Percentiles rank a stretch among this genome's conserved stretches.
phyloP scores from a whole-genome alignment of 345 rosid genomes.

The Salix arbutifolia region DNA sequence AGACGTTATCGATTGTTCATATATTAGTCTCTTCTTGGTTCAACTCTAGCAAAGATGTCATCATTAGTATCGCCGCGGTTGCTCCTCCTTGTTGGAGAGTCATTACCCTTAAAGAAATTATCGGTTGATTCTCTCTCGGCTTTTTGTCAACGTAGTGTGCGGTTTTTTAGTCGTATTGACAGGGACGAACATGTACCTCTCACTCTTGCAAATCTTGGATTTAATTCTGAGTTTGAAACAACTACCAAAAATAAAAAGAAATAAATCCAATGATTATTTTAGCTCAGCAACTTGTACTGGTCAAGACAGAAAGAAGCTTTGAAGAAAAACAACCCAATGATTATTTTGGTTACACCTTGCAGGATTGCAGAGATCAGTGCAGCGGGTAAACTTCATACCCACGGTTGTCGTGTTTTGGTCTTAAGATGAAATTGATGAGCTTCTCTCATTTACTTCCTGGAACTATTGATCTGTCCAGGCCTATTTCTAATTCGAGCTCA shows the following conservation, averaged over 20 bases:
- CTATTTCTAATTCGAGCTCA: slow-evolving; percentile 35
- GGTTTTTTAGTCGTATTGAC: slow-evolving; percentile 41
- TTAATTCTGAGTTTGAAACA: slow-evolving; percentile 31
- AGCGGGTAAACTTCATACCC: slow-evolving; percentile 88
- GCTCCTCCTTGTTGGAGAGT: slow-evolving; percentile 57
- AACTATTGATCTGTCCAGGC: slow-evolving; percentile 41
- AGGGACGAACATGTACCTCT: slow-evolving; percentile 44
- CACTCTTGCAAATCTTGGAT: slow-evolving; percentile 60
- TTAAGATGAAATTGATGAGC: slow-evolving; percentile 88
- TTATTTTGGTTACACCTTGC: slow-evolving; percentile 93
- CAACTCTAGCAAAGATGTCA: slow-evolving; percentile 36
- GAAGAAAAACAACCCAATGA: slow-evolving; percentile 83
- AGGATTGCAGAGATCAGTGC: slow-evolving; percentile 91
- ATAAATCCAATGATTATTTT: slow-evolving; percentile 4
- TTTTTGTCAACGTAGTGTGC: slow-evolving; percentile 31
- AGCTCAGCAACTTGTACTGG: slow-evolving; percentile 74
- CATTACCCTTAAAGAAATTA: slow-evolving; percentile 43
- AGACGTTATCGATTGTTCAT: background rate
- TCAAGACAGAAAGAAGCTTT: slow-evolving; percentile 96
- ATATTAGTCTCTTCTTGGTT: background rate
- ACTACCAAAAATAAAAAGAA: slow-evolving; percentile 18
- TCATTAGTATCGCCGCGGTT: slow-evolving; percentile 51
- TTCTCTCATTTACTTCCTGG: slow-evolving; percentile 75
- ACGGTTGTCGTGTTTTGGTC: slow-evolving; percentile 75
- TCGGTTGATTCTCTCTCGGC: slow-evolving; percentile 37